Evolutionary conservation across 805 yeast species (phyloP).

Genomic region (Pichia eremophila): DNA sequence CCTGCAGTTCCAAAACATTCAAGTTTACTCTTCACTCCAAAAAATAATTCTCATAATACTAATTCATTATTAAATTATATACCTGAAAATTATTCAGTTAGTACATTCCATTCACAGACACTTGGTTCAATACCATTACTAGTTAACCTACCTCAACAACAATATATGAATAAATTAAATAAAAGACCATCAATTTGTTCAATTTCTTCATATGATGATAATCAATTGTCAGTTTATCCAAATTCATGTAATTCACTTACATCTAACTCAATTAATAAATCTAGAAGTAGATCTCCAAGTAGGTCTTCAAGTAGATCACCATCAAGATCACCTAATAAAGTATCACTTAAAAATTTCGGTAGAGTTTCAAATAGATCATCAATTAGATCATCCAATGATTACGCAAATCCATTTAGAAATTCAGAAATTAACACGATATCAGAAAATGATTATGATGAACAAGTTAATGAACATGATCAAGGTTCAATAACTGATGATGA

Average conservation of each 20-base stretch:
- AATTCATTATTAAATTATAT: conserved; percentile 11
- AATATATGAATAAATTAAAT: conserved; percentile 2
- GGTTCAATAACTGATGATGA: conserved; percentile 24
- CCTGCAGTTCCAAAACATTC: conserved; percentile 11
- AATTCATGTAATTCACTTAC: not conserved
- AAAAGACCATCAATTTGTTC: not conserved
- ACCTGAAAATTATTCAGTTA: conserved; percentile 14
- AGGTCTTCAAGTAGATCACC: not conserved
- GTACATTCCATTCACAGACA: conserved; percentile 9
- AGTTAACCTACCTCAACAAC: not conserved
- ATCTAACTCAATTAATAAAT: not conserved
- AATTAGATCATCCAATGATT: not conserved
- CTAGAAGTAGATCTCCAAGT: not conserved
- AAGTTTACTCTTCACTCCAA: conserved; percentile 1
- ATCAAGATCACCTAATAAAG: not conserved
- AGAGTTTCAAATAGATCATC: not conserved
- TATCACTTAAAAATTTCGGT: no score
- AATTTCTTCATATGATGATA: not conserved
- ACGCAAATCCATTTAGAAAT: not conserved
- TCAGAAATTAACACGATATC: not conserved
- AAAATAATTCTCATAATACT: conserved; percentile 8
- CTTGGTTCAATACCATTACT: conserved; percentile 5
- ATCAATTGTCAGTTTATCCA: not conserved
- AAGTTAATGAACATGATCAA: not conserved
- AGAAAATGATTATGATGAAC: not conserved